Evolutionary conservation across 2,329 filamentous ascomycete genomes (phyloP), one percentile per base, ranked within the genome.

Genomic region (Mycocentrospora acerina): DNA sequence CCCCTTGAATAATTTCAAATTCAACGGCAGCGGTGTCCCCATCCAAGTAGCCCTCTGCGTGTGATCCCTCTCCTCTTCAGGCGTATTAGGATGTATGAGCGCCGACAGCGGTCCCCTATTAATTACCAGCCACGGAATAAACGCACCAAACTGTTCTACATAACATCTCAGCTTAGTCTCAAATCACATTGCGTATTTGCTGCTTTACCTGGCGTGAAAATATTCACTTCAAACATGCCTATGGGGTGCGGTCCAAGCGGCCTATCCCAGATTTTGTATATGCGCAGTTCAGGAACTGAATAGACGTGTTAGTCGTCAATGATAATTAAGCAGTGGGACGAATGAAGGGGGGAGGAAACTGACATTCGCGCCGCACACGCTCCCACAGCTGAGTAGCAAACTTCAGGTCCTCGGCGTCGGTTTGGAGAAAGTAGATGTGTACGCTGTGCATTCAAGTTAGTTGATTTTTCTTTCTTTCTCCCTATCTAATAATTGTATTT

Each of bases 201-300:
- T n/a, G n/a, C n/a, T 37, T 11, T 24, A 64, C 64, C 63, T 0
- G 90, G 90, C 0, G 84, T 89, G 64, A 91, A 88, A 14, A 95
- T 30, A 53, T 94, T 94, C 30, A 95, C 88, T 68, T 96, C 90
- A 57, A 95, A 95, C 89, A 95, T 95, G 35, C 83, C 86, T 1
- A 89, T 67, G 0, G 86, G 83, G 64, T 95, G 90, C 1, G 90
- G 90, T 0, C 90, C 90, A 18, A 95, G 68, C 0, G 90, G 88
- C 11, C 71, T 68, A 50, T 93, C 85, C 79, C 81, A 94, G 50
- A 95, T 73, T 11, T 68, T 74, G 64, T 95, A 95, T 54, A 94
- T 85, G 37, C 89, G 79, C 13, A 95, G 74, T 62, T 95, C 90
- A 7, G 90, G 89, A 59, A 95, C 86, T 90, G 44, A 26, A 35